A percentile compares a stretch with the other conserved stretches of the same genome.
Evolutionary conservation across 345 rosid genomes (phyloP).

Genomic region (Geranium rotundifolium): DNA sequence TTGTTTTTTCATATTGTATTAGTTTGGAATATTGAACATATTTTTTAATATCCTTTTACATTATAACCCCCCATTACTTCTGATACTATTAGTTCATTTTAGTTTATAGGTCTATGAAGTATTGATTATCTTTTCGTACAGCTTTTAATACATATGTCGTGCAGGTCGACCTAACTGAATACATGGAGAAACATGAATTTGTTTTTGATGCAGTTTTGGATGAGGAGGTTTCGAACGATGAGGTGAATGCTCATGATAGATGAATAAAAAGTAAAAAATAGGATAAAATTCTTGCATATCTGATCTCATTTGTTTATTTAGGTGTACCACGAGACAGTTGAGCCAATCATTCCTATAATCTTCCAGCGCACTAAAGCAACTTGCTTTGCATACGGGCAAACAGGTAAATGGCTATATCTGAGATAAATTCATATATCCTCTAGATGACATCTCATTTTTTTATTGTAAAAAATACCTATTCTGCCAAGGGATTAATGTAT

Average conservation of each 20-base stretch:
- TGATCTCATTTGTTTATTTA: conserved; percentile 13
- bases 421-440: neutral
- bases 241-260: conserved; percentile 33
- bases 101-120: neutral
- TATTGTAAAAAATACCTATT: conserved; percentile 10
- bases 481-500: neutral
- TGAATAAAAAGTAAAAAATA: neutral
- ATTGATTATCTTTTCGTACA: neutral
- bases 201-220: conserved; percentile 89
- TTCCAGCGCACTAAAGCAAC: conserved; percentile 92
- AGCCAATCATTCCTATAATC: conserved; percentile 90
- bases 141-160: conserved; percentile 9
- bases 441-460: neutral
- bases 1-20: no score
- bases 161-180: conserved; percentile 97
- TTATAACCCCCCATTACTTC: no score
- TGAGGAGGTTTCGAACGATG: conserved; percentile 97
- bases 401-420: conserved; percentile 36
- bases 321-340: conserved; percentile 91
- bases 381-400: conserved; percentile 98
- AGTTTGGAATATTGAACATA: no score
- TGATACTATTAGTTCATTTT: neutral
- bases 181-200: conserved; percentile 88
- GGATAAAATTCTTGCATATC: neutral
- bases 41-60: no score